Conservation (phyloP, 768 basidiomycete genomes). For the Mycena olivaceomarginata region DNA sequence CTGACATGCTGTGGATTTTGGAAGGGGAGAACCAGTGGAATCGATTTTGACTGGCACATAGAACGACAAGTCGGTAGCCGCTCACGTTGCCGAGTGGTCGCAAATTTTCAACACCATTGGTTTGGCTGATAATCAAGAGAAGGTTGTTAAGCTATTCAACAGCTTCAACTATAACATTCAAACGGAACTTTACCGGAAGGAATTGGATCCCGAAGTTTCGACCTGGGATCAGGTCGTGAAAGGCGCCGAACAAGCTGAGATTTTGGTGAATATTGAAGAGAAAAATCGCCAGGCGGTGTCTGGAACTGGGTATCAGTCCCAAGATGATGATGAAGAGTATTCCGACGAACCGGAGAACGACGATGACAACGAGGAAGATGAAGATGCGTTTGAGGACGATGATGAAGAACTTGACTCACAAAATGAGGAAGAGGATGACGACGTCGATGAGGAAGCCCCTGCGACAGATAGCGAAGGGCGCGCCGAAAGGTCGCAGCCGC, state of each 20-base stretch:
- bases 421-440: neutral
- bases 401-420: neutral
- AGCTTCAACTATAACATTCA: no score
- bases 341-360: neutral
- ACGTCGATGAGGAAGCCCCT: neutral
- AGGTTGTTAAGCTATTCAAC: no score
- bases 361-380: neutral
- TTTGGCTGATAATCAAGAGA: no score
- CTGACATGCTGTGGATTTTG: no score
- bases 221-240: neutral
- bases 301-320: conserved; percentile 3
- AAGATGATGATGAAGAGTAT: neutral
- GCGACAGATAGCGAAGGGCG: conserved; percentile 2
- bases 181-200: neutral
- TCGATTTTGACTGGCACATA: no score
- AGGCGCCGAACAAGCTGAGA: neutral
- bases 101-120: no score
- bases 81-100: no score
- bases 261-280: no score
- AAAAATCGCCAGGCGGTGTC: neutral
- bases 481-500: neutral
- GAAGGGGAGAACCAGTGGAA: no score
- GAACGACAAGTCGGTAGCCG: no score
- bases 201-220: neutral
- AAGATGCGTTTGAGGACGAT: neutral